These are phyloP conservation scores for Monascus purpureus DNA, from an alignment of 495 filamentous ascomycete species.

Conservation along the genomic window DNA sequence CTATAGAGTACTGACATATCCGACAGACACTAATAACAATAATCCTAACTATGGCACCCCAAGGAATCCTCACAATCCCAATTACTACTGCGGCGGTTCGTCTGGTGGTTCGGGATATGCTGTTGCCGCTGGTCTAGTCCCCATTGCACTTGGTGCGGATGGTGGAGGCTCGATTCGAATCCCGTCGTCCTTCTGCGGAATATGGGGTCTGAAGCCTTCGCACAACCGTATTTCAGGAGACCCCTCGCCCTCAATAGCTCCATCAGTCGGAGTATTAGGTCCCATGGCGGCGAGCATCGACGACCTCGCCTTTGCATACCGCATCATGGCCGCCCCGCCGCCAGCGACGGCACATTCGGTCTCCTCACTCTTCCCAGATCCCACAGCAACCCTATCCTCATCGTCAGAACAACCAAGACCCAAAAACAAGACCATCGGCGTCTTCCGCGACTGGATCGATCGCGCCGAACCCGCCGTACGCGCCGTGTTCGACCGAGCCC, in stretches of 20 bases:
- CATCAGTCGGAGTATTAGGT: constrained; percentile 53
- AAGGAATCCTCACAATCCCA: constrained; percentile 63
- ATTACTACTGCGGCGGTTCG: constrained; percentile 80
- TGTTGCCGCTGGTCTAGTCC: constrained; percentile 60
- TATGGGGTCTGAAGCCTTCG: constrained; percentile 78
- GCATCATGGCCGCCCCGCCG: constrained; percentile 59
- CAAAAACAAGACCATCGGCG: constrained; percentile 45
- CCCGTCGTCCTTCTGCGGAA: constrained; percentile 68
- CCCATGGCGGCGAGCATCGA: constrained; percentile 65
- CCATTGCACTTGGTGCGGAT: constrained; percentile 73
- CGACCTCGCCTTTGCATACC: constrained; percentile 75
- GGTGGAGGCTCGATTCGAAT: constrained; percentile 79
- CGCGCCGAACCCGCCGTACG: constrained; percentile 50
- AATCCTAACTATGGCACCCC: constrained; percentile 73
- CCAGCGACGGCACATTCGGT: constrained; percentile 32
- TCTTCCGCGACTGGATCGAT: constrained; percentile 64
- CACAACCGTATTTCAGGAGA: constrained; percentile 57
- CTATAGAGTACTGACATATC: no score
- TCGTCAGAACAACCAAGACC: constrained; percentile 4
- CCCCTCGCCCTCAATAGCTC: constrained; percentile 47
- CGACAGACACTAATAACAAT: constrained; percentile 66
- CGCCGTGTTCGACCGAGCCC: constrained; percentile 39
- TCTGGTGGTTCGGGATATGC: constrained; percentile 76
- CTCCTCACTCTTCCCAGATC: constrained; percentile 36
- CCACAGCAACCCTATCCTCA: constrained; percentile 13